Evolutionary conservation across 768 basidiomycete genomes (phyloP).

Genomic region (Naganishia vaughanmartiniae): DNA sequence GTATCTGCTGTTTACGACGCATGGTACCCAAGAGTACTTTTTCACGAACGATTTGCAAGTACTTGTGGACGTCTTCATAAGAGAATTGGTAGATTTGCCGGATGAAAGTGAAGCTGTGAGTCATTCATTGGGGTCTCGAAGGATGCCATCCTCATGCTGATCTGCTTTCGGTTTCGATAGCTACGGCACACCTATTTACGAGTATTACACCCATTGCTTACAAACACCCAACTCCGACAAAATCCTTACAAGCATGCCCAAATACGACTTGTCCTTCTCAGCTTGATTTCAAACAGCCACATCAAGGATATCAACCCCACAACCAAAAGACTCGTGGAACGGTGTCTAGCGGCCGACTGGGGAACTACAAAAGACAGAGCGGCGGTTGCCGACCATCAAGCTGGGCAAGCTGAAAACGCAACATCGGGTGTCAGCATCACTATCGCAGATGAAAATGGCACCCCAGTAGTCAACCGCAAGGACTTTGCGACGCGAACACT

Average conservation of each 20-base stretch:
- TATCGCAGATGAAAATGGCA: constrained; percentile 16
- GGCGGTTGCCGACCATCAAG: not conserved
- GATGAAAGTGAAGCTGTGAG: constrained; percentile 89
- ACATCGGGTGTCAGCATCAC: constrained; percentile 1
- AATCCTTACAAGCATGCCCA: constrained; percentile 88
- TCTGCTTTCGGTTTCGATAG: constrained; percentile 52
- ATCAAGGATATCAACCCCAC: constrained; percentile 82
- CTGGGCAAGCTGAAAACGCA: not conserved
- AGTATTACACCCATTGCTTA: constrained; percentile 89
- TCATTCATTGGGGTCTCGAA: not conserved
- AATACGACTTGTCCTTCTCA: constrained; percentile 77
- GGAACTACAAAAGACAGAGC: constrained; percentile 34
- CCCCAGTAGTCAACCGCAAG: not conserved
- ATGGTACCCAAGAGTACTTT: constrained; percentile 89
- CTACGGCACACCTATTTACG: constrained; percentile 95
- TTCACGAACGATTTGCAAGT: constrained; percentile 97
- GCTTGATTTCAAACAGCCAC: constrained; percentile 66
- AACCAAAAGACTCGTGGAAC: constrained; percentile 83
- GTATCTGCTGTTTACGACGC: constrained; percentile 90
- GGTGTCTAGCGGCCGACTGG: constrained; percentile 85
- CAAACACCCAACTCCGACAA: constrained; percentile 82
- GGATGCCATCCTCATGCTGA: not conserved
- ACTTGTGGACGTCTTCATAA: constrained; percentile 94
- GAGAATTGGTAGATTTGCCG: constrained; percentile 84
- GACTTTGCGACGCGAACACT: constrained; percentile 3